Conservation (phyloP, 2,329 filamentous ascomycete species). For the Pseudovirgaria hyperparasitica region DNA sequence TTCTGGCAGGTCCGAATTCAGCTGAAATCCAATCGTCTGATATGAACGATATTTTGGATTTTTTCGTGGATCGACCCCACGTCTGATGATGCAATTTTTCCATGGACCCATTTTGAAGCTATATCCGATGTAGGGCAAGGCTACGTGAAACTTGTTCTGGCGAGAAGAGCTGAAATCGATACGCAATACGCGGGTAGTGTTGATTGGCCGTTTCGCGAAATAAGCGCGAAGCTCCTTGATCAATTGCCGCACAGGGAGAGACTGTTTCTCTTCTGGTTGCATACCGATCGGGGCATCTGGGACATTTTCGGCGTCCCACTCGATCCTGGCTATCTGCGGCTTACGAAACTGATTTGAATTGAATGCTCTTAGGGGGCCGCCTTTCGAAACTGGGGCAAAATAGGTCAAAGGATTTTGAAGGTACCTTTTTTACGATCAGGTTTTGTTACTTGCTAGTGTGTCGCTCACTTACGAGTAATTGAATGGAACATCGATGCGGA, state of each 20-base stretch:
- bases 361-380: conserved; percentile 44
- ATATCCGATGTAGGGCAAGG: conserved; percentile 75
- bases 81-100: conserved; percentile 74
- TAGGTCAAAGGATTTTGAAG: conserved; percentile 74
- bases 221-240: conserved; percentile 51
- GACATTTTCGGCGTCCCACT: conserved; percentile 41
- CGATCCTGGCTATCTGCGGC: conserved; percentile 5
- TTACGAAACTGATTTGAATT: conserved; percentile 29
- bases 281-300: conserved; percentile 49
- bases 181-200: conserved; percentile 70
- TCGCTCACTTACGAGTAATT: conserved; percentile 34
- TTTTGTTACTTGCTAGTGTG: not conserved
- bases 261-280: conserved; percentile 33
- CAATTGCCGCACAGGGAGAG: conserved; percentile 49
- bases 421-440: conserved; percentile 40
- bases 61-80: conserved; percentile 72
- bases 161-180: conserved; percentile 52
- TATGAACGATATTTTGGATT: conserved; percentile 69
- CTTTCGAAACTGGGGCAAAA: conserved; percentile 40
- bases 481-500: conserved; percentile 61
- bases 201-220: conserved; percentile 65
- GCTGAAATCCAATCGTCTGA: conserved; percentile 79
- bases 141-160: conserved; percentile 51
- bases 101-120: conserved; percentile 88
- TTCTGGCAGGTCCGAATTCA: conserved; percentile 32